Evolutionary conservation across 2,329 filamentous ascomycete species (phyloP), one percentile per base, ranked within the genome.

Genomic region (Aureobasidium leucospermi): DNA sequence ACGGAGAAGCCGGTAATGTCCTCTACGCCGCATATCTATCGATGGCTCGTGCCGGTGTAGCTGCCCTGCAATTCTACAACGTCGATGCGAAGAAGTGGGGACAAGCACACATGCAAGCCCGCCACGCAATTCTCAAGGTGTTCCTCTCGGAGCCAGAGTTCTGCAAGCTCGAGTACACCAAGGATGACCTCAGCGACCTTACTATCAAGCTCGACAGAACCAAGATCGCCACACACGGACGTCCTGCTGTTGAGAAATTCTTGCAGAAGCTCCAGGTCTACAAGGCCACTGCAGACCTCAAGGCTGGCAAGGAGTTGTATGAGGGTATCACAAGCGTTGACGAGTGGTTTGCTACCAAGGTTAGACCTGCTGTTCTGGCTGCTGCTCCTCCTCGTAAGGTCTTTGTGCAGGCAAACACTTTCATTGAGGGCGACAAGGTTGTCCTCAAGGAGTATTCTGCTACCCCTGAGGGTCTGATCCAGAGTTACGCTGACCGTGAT

Each of bases 381-480:
- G 88, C 89, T 74, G 90, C 90, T 76, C 87, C 89, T 74, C 88
- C 89, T n/a, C 78, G 88, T 61, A 92, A 92, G 78, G 87, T 96
- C 46, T 96, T 96, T 76, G 90, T 96, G 58, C 92, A 96, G 77
- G 90, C 90, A 61, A 97, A 96, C 73, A 96, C 93, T 0, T 81
- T 86, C 60, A 70, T 94, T 42, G 74, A 75, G 63, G 75, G 73
- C 1, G 89, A 88, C 60, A 82, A 85, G 71, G 89, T 95, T 32
- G 81, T 79, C 13, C 74, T 96, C 73, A 89, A 86, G 76, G 90
- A 96, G 76, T 96, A 96, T 74, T 89, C 95, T 66, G 81, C 91
- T 1, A 89, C 84, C 6, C 77, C 86, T 6, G 83, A 88, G 72
- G 92, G 92, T 6, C 85, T 97, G 78, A 86, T 96, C 63, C 81